Evolutionary conservation across 371 early-diverging fungal genomes (phyloP).

Genomic region (Mortierella sp.): DNA sequence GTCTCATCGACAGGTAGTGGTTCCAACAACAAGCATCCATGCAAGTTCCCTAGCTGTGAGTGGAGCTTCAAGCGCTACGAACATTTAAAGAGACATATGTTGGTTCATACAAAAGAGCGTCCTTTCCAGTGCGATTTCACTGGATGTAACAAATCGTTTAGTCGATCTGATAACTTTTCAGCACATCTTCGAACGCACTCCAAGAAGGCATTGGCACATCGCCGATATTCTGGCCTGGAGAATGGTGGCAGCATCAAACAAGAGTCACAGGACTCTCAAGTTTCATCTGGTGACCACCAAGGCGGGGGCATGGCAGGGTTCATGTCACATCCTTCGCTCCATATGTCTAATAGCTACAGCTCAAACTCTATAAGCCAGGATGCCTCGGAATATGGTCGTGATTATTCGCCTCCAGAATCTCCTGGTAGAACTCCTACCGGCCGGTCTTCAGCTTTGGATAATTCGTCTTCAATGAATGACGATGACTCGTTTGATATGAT

Average conservation of each 20-base stretch:
- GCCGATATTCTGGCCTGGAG: conserved; percentile 45
- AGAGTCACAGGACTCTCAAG: conserved; percentile 39
- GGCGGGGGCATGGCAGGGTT: conserved; percentile 31
- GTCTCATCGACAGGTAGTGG: conserved; percentile 51
- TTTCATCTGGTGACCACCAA: conserved; percentile 13
- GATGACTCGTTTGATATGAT: conserved; percentile 55
- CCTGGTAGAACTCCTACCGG: conserved; percentile 38
- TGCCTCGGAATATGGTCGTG: conserved; percentile 48
- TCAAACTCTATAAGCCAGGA: conserved; percentile 36
- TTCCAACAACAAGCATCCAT: conserved; percentile 56
- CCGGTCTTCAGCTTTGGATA: conserved; percentile 34
- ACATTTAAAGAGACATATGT: conserved; percentile 85
- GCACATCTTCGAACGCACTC: conserved; percentile 72
- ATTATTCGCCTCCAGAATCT: conserved; percentile 45
- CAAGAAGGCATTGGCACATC: conserved; percentile 50
- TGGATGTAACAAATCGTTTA: conserved; percentile 80
- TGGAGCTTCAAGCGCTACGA: conserved; percentile 82
- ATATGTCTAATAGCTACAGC: conserved; percentile 35
- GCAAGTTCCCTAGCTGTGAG: conserved; percentile 54
- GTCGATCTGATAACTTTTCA: conserved; percentile 83
- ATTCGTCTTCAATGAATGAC: conserved; percentile 47
- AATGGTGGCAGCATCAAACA: conserved; percentile 32
- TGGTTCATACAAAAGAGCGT: conserved; percentile 76
- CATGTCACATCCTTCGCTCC: conserved; percentile 44
- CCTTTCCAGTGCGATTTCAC: conserved; percentile 77